These are phyloP conservation scores for Leishmania amazonensis DNA, from an alignment of 208 protist species.

Conservation along the genomic window DNA sequence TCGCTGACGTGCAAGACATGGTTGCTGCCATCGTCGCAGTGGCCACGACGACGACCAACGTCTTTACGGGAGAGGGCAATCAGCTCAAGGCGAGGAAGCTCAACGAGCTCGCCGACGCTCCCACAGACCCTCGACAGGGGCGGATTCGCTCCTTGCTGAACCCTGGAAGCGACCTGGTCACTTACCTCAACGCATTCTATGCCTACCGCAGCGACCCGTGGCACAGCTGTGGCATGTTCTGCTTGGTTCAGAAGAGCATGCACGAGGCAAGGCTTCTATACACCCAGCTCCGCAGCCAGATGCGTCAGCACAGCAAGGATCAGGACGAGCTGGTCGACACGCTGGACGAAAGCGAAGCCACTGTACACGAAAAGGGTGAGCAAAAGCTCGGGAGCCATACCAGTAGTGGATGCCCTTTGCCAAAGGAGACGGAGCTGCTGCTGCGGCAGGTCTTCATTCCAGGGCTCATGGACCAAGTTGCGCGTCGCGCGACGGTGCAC, in stretches of 20 bases:
- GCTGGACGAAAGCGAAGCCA: slow-evolving; percentile 63
- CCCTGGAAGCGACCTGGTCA: slow-evolving; percentile 88
- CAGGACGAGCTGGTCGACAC: slow-evolving; percentile 63
- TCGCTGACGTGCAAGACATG: slow-evolving; percentile 30
- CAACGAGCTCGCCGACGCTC: slow-evolving; percentile 31
- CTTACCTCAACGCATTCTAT: slow-evolving; percentile 75
- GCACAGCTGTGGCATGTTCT: slow-evolving; percentile 57
- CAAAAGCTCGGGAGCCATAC: neutral
- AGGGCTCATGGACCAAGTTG: slow-evolving; percentile 89
- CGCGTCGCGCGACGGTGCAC: slow-evolving; percentile 83
- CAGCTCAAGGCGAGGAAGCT: slow-evolving; percentile 64
- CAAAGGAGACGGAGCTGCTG: slow-evolving; percentile 63
- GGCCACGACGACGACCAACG: slow-evolving; percentile 71
- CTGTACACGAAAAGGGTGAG: slow-evolving; percentile 8
- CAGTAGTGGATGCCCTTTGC: slow-evolving; percentile 2
- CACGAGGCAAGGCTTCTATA: slow-evolving; percentile 71
- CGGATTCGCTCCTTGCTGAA: slow-evolving; percentile 63
- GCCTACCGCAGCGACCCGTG: slow-evolving; percentile 49
- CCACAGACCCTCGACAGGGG: slow-evolving; percentile 42
- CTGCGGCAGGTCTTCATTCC: slow-evolving; percentile 86
- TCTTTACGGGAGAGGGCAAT: slow-evolving; percentile 89
- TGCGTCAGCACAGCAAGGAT: slow-evolving; percentile 19
- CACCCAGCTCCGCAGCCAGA: slow-evolving; percentile 57
- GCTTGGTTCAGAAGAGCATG: slow-evolving; percentile 89
- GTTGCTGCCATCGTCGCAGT: slow-evolving; percentile 68